phyloP scores from a whole-genome alignment of 2,329 filamentous ascomycete species.

The Xylaria sp. region DNA sequence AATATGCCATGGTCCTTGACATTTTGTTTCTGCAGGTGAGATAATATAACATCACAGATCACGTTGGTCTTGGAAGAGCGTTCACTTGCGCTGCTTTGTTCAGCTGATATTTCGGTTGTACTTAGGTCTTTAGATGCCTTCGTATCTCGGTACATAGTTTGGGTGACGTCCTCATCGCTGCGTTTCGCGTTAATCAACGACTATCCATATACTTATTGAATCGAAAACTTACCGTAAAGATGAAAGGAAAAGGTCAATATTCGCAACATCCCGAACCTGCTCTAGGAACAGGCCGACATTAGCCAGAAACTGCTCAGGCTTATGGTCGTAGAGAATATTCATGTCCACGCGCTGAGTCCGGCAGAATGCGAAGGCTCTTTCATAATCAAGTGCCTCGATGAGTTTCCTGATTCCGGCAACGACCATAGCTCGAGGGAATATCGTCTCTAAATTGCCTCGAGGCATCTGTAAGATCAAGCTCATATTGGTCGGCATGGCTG shows the following conservation, averaged over 20 bases:
- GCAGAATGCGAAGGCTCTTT: slow-evolving; percentile 85
- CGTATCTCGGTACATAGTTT: slow-evolving; percentile 94
- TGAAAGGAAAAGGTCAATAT: slow-evolving; percentile 91
- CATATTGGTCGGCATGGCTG: slow-evolving; percentile 88
- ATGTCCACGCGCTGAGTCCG: slow-evolving; percentile 95
- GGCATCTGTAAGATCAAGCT: slow-evolving; percentile 93
- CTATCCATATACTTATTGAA: background rate
- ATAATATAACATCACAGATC: slow-evolving; percentile 87
- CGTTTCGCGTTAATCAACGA: slow-evolving; percentile 45
- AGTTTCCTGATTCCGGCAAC: slow-evolving; percentile 86
- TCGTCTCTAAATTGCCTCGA: slow-evolving; percentile 92
- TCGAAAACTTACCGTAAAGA: slow-evolving; percentile 73
- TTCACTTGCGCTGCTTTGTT: slow-evolving; percentile 25
- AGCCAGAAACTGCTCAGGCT: slow-evolving; percentile 84
- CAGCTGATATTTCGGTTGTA: slow-evolving; percentile 32
- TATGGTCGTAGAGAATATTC: slow-evolving; percentile 96
- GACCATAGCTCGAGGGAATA: slow-evolving; percentile 92
- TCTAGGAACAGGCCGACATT: slow-evolving; percentile 82
- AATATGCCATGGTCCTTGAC: slow-evolving; percentile 66
- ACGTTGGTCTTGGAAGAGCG: slow-evolving; percentile 77
- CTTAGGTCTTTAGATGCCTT: slow-evolving; percentile 57
- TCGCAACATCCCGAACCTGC: slow-evolving; percentile 82
- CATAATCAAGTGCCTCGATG: slow-evolving; percentile 84
- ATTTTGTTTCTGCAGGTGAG: slow-evolving; percentile 70
- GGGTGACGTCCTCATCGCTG: slow-evolving; percentile 89